These are phyloP conservation scores for Camelina laxa DNA, from an alignment of 345 rosid species.

Conservation along the genomic window DNA sequence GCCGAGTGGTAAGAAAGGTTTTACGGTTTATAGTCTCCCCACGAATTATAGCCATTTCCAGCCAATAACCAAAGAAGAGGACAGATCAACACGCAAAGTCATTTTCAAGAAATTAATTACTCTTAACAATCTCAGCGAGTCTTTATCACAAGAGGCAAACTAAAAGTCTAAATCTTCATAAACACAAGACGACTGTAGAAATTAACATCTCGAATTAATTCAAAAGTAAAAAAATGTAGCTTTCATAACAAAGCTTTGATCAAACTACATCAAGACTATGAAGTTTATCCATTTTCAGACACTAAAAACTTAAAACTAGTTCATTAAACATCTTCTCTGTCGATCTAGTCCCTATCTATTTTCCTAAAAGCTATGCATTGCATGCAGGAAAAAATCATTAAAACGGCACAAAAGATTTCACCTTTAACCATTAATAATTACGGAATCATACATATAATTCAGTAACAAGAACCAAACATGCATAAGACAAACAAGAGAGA, in stretches of 20 bases:
- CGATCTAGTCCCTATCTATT: neutral
- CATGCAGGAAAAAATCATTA: slow-evolving; percentile 26
- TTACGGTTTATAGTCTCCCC: neutral
- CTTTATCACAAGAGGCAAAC: neutral
- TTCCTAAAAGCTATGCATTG: slow-evolving; percentile 31
- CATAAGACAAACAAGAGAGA: slow-evolving; percentile 13
- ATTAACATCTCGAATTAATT: neutral
- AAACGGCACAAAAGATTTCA: slow-evolving; percentile 8
- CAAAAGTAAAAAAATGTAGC: slow-evolving; percentile 2
- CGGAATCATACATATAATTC: neutral
- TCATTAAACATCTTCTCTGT: slow-evolving; percentile 4
- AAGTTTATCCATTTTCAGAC: slow-evolving; percentile 1
- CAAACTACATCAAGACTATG: neutral
- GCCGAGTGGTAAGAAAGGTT: neutral
- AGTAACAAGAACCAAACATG: slow-evolving; percentile 36
- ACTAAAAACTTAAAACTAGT: neutral
- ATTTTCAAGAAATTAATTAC: slow-evolving; percentile 14
- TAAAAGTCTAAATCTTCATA: neutral
- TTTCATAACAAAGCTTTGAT: slow-evolving; percentile 7
- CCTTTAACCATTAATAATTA: slow-evolving; percentile 15
- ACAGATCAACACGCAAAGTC: neutral
- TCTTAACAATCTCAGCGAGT: neutral
- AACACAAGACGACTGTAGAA: neutral
- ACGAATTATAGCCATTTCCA: neutral
- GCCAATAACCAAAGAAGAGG: too few species aligned